Evolutionary conservation across 768 basidiomycete species (phyloP).

Genomic region (Mycena venus): DNA sequence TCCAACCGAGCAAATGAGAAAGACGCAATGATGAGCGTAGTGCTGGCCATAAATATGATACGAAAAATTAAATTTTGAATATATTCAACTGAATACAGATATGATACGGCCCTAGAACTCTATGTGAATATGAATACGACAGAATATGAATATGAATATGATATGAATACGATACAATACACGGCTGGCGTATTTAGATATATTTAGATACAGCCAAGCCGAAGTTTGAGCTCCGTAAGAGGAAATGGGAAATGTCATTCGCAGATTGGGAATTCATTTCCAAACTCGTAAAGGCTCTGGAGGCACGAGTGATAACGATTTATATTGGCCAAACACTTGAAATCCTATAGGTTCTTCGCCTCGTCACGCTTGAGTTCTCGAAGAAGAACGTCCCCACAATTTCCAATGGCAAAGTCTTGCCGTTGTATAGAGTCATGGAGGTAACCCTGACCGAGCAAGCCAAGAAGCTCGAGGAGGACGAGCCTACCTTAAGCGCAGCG

Average conservation of each 20-base stretch:
- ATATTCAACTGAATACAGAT: no score
- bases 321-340: not conserved
- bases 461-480: not conserved
- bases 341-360: conserved; percentile 12
- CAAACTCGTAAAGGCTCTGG: conserved; percentile 21
- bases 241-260: conserved; percentile 25
- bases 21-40: not conserved
- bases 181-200: no score
- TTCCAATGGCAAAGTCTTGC: conserved; percentile 17
- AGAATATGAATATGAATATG: no score
- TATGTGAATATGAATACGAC: no score
- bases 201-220: no score
- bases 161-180: no score
- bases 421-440: conserved; percentile 30
- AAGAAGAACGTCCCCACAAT: conserved; percentile 28
- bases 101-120: no score
- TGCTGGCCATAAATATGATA: no score
- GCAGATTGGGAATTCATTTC: conserved; percentile 24
- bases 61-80: no score
- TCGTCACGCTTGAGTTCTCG: conserved; percentile 27
- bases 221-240: no score
- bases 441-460: not conserved
- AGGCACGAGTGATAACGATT: not conserved
- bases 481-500: not conserved
- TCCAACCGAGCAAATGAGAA: not conserved